phyloP scores from a whole-genome alignment of 2,329 filamentous ascomycete species.

The Setomelanomma holmii region DNA sequence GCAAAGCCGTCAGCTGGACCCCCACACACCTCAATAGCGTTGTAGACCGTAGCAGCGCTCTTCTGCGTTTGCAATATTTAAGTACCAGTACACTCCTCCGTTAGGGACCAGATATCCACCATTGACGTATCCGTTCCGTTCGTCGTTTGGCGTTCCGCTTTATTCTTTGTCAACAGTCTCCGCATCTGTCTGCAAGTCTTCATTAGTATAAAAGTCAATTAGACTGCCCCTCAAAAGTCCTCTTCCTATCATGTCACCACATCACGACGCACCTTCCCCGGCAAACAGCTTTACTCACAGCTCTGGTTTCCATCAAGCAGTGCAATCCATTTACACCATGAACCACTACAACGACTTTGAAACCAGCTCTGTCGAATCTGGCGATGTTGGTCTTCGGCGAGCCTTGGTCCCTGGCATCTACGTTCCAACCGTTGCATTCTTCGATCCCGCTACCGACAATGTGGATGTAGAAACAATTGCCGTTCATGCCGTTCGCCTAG shows the following conservation, averaged over 20 bases:
- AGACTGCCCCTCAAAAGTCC: conserved; percentile 11
- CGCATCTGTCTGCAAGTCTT: conserved; percentile 28
- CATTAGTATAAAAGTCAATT: conserved; percentile 37
- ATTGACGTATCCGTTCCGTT: conserved; percentile 47
- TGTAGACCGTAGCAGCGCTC: conserved; percentile 18
- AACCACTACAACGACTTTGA: conserved; percentile 46
- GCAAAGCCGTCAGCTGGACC: conserved; percentile 48
- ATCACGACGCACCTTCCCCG: conserved; percentile 49
- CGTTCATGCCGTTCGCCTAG: conserved; percentile 69
- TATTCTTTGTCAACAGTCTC: conserved; percentile 45
- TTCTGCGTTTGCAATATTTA: conserved; percentile 45
- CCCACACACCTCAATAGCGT: conserved; percentile 41
- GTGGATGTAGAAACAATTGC: conserved; percentile 51
- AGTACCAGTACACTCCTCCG: conserved; percentile 43
- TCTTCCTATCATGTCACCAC: conserved; percentile 45
- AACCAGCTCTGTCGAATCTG: conserved; percentile 47
- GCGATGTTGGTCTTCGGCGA: conserved; percentile 42
- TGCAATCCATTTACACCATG: conserved; percentile 46
- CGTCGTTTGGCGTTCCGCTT: conserved; percentile 29
- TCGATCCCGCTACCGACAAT: conserved; percentile 50
- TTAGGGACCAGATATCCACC: conserved; percentile 32
- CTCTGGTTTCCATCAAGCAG: conserved; percentile 40
- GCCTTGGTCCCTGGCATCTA: conserved; percentile 52
- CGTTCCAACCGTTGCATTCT: conserved; percentile 55
- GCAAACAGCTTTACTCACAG: conserved; percentile 41